Evolutionary conservation across 345 rosid species (phyloP), one percentile per base, ranked within the genome.

Genomic region (Lumnitzera racemosa): DNA sequence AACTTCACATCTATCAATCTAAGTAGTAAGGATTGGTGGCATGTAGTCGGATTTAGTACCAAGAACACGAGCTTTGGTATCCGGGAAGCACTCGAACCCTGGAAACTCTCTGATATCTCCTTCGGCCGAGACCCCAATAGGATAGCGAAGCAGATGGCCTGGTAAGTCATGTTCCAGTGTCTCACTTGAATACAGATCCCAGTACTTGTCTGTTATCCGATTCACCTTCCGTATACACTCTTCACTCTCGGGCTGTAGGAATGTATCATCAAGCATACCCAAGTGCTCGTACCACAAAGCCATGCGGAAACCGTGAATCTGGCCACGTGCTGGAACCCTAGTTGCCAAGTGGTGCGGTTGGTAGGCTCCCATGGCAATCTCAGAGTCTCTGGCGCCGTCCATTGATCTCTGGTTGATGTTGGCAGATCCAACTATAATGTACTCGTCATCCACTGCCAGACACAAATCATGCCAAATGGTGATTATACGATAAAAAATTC

Each of bases 291-390:
- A 84, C 96, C 96, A 89, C 52, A 89, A 61, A 1, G 91, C 61
- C 91, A 87, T 72, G 2, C 96, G 89, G 83, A 89, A 89, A 43
- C 96, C 96, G 43, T 87, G 96, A 69, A 89, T 56, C 65, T 89
- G 90, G 55, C 96, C 96, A 13, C 89, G 68, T 23, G 95, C 89
- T 24, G 89, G 91, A 63, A 78, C 80, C 70, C 83, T 76, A 50
- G 49, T 46, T 12, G 96, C 70, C 53, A 89, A 65, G 69, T 56
- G 46, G 43, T 56, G 46, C 23, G 46, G 46, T 46, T 56, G 59
- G 43, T 56, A 56, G 16, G 43, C 59, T 15, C 59, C 59, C 59
- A 31, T 56, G 2, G 59, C 46, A 1, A 56, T 29, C 43, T 56
- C 59, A 4, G 59, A 24, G 59, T 56, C 59, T 7, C 59, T 29